Evolutionary conservation across 2,329 filamentous ascomycete species (phyloP), one percentile per base, ranked within the genome.

Genomic region (Aspergillus sp.): DNA sequence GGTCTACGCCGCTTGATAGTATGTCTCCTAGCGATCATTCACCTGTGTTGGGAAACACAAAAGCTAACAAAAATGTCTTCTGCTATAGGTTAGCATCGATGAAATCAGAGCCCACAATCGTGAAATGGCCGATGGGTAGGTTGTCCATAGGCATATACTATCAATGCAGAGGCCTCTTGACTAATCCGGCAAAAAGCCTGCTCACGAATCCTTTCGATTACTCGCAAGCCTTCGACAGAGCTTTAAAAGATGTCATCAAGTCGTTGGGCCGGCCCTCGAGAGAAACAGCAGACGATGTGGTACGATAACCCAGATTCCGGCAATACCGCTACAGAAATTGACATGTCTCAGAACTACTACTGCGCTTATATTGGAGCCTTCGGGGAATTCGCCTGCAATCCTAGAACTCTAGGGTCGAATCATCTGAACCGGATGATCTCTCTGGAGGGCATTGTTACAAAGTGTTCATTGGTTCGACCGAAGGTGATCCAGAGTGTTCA

Each of bases 401-500:
- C 95, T 46, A 87, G 95, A 67, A 98, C 95, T 0, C 80, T 99
- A 31, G 91, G 91, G 54, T 97, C 94, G 2, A 84, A 87, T 46
- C 91, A 96, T 70, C 85, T 99, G 58, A 99, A 99, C 77, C 89
- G 91, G 71, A 97, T 99, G 93, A 91, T 99, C 14, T 96, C 93
- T 3, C 84, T 99, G 54, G 95, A 99, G 78, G 95, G 95, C 51
- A 99, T 99, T 69, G 95, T 99, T 47, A 99, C 95, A 39, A 90
- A 95, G 75, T 96, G 92, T 78, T 97, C 93, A 24, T 83, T 99
- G 20, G 96, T 99, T 63, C 86, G 96, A 58, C 95, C 95, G 11
- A 99, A 99, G 78, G 87, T 99, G n/a, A 89, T 98, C 63, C 96
- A 96, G 80, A 98, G 95, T 77, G 93, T 99, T 55, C 95, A 99